These are phyloP conservation scores for Mycena kentingensis DNA, from an alignment of 768 basidiomycete genomes.

Conservation along the genomic window DNA sequence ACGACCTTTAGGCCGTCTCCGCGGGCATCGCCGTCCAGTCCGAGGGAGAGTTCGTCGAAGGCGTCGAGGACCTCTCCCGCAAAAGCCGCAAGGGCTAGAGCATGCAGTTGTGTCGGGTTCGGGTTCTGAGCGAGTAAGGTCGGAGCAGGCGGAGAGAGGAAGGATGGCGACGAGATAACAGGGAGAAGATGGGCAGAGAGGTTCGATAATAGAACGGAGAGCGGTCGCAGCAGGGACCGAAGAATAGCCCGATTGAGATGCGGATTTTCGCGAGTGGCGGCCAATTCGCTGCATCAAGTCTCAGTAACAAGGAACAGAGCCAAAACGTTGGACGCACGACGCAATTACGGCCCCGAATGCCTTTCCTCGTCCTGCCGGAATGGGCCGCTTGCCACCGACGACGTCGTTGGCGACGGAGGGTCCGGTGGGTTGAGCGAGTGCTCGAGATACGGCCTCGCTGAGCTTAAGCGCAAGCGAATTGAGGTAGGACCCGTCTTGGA, in stretches of 20 bases:
- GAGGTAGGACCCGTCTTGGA: slow-evolving; percentile 81
- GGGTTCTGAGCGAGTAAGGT: slow-evolving; percentile 52
- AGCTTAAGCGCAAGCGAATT: slow-evolving; percentile 75
- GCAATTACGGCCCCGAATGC: slow-evolving; percentile 68
- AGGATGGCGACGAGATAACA: slow-evolving; percentile 63
- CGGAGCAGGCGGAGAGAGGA: slow-evolving; percentile 53
- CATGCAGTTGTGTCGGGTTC: slow-evolving; percentile 72
- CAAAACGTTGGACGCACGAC: slow-evolving; percentile 50
- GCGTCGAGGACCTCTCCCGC: slow-evolving; percentile 72
- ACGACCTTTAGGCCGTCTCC: slow-evolving; percentile 70
- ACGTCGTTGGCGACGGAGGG: slow-evolving; percentile 52
- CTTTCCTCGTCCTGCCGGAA: slow-evolving; percentile 73
- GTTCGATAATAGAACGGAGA: slow-evolving; percentile 73
- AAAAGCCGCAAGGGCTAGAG: slow-evolving; percentile 66
- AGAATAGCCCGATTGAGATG: slow-evolving; percentile 71
- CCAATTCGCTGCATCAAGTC: slow-evolving; percentile 58
- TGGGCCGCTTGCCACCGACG: slow-evolving; percentile 66
- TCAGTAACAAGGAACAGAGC: slow-evolving; percentile 16
- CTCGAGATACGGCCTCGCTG: slow-evolving; percentile 80
- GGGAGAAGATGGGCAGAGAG: slow-evolving; percentile 69
- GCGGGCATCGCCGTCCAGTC: slow-evolving; percentile 59
- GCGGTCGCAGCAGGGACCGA: slow-evolving; percentile 72
- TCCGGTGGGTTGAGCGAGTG: slow-evolving; percentile 65
- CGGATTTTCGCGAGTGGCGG: slow-evolving; percentile 60
- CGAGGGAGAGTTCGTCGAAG: slow-evolving; percentile 68